These are phyloP conservation scores for Lenzites betulinus DNA, from an alignment of 768 basidiomycete species.

Conservation along the genomic window DNA sequence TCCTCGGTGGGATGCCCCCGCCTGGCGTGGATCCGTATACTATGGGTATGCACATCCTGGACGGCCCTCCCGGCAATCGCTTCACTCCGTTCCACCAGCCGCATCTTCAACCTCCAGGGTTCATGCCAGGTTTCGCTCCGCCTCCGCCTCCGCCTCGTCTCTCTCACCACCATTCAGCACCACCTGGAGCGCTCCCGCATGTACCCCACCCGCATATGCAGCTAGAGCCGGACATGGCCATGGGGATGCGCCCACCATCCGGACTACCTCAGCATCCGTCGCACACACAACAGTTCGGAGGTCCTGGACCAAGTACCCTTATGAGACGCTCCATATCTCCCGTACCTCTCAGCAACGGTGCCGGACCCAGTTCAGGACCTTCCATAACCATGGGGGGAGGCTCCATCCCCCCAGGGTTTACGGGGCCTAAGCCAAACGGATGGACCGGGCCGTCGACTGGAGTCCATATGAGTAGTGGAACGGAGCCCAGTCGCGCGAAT, in stretches of 20 bases:
- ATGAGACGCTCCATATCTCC: slow-evolving; percentile 34
- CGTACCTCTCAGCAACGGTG: slow-evolving; percentile 22
- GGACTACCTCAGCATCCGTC: slow-evolving; percentile 23
- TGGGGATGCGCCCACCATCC: slow-evolving; percentile 20
- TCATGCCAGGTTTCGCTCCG: slow-evolving; percentile 21
- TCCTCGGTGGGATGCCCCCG: slow-evolving; percentile 19
- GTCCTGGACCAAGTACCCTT: slow-evolving; percentile 15
- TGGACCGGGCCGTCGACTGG: slow-evolving; percentile 19
- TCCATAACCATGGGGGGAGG: slow-evolving; percentile 16
- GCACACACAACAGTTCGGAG: slow-evolving; percentile 14
- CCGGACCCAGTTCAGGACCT: slow-evolving; percentile 11
- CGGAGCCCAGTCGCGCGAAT: slow-evolving; percentile 17
- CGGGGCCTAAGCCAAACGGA: slow-evolving; percentile 21
- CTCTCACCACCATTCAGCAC: slow-evolving; percentile 27
- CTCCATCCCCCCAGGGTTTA: slow-evolving; percentile 16
- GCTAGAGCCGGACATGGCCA: slow-evolving; percentile 28
- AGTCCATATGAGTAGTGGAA: slow-evolving; percentile 10
- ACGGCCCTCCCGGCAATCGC: slow-evolving; percentile 22
- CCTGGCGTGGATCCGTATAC: slow-evolving; percentile 24
- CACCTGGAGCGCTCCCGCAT: slow-evolving; percentile 25
- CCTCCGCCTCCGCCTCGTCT: slow-evolving; percentile 23
- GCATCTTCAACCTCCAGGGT: slow-evolving; percentile 13
- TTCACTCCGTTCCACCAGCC: slow-evolving; percentile 19
- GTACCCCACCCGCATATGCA: slow-evolving; percentile 22
- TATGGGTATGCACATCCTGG: slow-evolving; percentile 23